Conservation (phyloP, 768 basidiomycete species). For the Pleurotus sapidus region DNA sequence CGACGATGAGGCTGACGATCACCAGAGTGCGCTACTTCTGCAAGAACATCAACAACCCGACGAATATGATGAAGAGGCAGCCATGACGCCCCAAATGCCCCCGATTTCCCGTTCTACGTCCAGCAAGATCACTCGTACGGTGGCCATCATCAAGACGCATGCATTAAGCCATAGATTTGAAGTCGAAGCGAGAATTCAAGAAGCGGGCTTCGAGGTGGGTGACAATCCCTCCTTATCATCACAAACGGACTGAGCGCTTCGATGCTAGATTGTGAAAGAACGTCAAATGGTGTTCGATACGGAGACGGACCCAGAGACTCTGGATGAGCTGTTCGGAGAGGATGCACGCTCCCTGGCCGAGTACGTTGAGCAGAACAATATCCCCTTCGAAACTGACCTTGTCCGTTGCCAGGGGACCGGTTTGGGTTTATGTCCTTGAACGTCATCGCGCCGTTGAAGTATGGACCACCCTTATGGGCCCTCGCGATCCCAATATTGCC, state of each 20-base stretch:
- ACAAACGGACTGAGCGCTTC: neutral
- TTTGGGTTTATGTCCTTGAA: conserved; percentile 92
- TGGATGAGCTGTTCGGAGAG: conserved; percentile 78
- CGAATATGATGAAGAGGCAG: neutral
- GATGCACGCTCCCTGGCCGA: conserved; percentile 73
- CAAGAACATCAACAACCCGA: neutral
- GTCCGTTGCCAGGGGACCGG: conserved; percentile 58
- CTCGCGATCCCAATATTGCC: conserved; percentile 57
- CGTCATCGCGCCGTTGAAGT: conserved; percentile 79
- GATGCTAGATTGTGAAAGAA: conserved; percentile 74
- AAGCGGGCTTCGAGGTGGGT: conserved; percentile 79
- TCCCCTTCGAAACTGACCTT: neutral
- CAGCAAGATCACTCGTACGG: conserved; percentile 52
- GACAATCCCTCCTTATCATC: conserved; percentile 1
- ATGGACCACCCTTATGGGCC: conserved; percentile 74
- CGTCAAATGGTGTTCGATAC: conserved; percentile 87
- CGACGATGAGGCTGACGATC: neutral
- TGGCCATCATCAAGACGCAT: conserved; percentile 83
- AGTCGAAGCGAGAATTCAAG: conserved; percentile 76
- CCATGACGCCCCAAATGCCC: neutral
- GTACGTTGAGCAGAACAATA: conserved; percentile 43
- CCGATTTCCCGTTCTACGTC: conserved; percentile 2
- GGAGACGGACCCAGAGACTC: conserved; percentile 76
- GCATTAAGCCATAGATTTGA: conserved; percentile 72
- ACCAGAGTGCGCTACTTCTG: neutral